Base-by-base conservation (phyloP, 352 stramenopile genomes). In the Phytopythium ostracodes region DNA sequence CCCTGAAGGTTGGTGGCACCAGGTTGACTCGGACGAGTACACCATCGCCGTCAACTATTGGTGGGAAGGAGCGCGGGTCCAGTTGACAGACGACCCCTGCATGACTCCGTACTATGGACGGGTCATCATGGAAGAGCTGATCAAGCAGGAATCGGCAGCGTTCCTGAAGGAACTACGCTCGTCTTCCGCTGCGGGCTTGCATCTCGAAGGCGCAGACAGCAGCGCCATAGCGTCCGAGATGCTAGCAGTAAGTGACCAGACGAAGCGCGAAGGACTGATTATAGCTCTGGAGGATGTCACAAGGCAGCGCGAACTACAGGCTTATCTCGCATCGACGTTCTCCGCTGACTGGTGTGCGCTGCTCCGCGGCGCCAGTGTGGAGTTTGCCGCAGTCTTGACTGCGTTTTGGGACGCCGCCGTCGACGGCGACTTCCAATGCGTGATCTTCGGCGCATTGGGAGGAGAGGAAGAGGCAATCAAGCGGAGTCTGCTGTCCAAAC, bases 1-100 rank as follows among this genome's bases (percentile, higher is more conserved):
- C 27, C 87, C 87, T 0, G 87, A 95, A 58, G 87, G 87, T 7
- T 95, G 87, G 87, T 95, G 87, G 87, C 87, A 95, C 59, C 83
- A 91, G 63, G 84, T 95, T 15, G 79, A 89, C 59, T 89, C 84
- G 33, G 79, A 87, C 24, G 64, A 76, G 27, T 88, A 77, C 62
- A 93, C 84, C 0, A 85, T 95, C 54, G 87, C 84, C 9, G 61
- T 92, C 50, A 95, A 95, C 65, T 94, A 82, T 57, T 95, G 87
- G 87, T 93, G 86, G 59, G 71, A 89, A 64, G 84, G 84, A 10
- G 36, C 88, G 15, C 76, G 86, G 42, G 65, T 86, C 29, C 64
- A 76, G 52, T 69, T 94, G 14, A 64, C 81, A 12, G 33, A 58
- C 22, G 63, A 86, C 31, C 62, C 73, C 33, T 36, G 63, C 0